Base-by-base conservation (phyloP, 2,329 filamentous ascomycete genomes). In the Colletotrichum eleusines region DNA sequence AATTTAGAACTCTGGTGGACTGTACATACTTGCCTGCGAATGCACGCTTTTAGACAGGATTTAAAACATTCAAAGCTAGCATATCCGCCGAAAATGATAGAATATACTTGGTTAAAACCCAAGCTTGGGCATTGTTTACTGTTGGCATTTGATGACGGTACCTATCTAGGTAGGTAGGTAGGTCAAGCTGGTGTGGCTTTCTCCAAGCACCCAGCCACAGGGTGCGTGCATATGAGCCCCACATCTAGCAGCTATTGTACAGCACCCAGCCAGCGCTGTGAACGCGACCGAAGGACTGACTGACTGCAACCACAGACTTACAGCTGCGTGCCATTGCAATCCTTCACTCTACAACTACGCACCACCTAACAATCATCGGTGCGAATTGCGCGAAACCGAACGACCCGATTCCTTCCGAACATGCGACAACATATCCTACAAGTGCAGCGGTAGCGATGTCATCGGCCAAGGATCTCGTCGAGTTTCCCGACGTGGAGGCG, bases 401-500 rank as follows among this genome's bases (percentile, higher is more conserved):
- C n/a, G 42, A 23, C 5, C 16, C n/a, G 14, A 20, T 26, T 26
- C 5, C 26, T 20, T 1, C 14, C 44, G n/a, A 69, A 14, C 54
- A 71, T 71, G 69, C 69, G 59, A 71, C 38, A 53, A 14, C 12
- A 28, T 5, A 26, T 18, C n/a, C 8, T 40, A 40, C 46, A 18
- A 23, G 18, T 46, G 9, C 35, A 26, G 33, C 53, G 53, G 33
- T 66, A 69, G 79, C 72, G 18, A 88, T 87, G 85, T 84, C 85
- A 42, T 81, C 83, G 72, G 82, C 80, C 72, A 85, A 85, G 74
- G 83, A 84, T 73, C 78, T 85, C 63, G 76, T 81, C 76, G 83
- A 85, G 70, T 95, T 95, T 76, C 91, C 93, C 18, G 89, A 94
- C 76, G 86, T 93, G 70, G 89, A 91, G 67, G 88, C 90, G 62